phyloP scores from a whole-genome alignment of 257 asterid species.

The Solanum pimpinellifolium region DNA sequence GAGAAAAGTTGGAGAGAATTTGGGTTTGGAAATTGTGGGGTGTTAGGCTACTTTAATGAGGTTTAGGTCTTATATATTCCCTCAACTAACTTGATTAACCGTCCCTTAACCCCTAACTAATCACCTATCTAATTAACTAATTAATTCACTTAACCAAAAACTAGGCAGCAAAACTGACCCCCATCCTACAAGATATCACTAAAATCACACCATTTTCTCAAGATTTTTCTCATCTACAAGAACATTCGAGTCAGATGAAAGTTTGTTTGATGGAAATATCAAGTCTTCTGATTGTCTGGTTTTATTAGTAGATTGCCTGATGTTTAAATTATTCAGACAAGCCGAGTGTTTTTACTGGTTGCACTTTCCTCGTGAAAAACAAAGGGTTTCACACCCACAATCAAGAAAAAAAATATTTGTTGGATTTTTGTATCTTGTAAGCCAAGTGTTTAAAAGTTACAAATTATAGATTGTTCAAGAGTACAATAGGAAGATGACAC shows the following conservation, averaged over 20 bases:
- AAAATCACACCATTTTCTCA: neutral
- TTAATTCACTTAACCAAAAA: too few species aligned
- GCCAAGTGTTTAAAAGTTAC: neutral
- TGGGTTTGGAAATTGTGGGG: too few species aligned
- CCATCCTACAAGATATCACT: neutral
- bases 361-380: too few species aligned
- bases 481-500: neutral
- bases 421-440: neutral
- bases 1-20: too few species aligned
- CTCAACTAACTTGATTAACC: too few species aligned
- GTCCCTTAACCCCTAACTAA: too few species aligned
- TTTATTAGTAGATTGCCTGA: neutral
- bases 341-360: too few species aligned
- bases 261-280: neutral
- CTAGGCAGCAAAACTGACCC: too few species aligned
- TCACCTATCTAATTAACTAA: too few species aligned
- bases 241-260: neutral
- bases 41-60: too few species aligned
- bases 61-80: too few species aligned
- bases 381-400: neutral
- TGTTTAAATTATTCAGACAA: neutral
- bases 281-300: neutral
- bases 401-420: neutral
- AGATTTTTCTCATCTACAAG: neutral
- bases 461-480: too few species aligned